phyloP scores from a whole-genome alignment of 768 basidiomycete species.

The Russula emetica region DNA sequence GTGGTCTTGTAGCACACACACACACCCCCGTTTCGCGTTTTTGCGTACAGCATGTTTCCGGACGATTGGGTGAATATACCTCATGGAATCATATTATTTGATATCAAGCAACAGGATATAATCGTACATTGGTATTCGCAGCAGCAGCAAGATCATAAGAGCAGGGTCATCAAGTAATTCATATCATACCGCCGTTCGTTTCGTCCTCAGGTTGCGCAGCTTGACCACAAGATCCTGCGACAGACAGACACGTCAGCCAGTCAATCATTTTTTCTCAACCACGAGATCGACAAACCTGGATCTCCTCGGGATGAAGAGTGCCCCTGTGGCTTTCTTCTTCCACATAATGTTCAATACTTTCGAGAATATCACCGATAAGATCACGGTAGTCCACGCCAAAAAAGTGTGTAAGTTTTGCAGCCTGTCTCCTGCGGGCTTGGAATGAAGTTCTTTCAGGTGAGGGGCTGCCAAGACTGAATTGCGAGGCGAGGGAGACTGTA shows the following conservation, averaged over 20 bases:
- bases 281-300: conserved; percentile 50
- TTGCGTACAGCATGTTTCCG: conserved; percentile 2
- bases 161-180: conserved; percentile 16
- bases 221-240: conserved; percentile 42
- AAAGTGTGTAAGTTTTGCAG: conserved; percentile 82
- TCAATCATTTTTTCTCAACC: conserved; percentile 4
- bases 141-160: conserved; percentile 28
- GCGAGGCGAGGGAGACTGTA: conserved; percentile 53
- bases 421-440: conserved; percentile 65
- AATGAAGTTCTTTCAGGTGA: conserved; percentile 52
- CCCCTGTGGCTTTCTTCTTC: conserved; percentile 65
- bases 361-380: conserved; percentile 69
- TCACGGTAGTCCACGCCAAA: conserved; percentile 84
- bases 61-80: conserved; percentile 9
- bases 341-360: conserved; percentile 73
- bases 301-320: conserved; percentile 60
- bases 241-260: conserved; percentile 1
- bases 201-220: conserved; percentile 52
- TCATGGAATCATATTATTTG: conserved; percentile 13
- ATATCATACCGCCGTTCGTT: conserved; percentile 39
- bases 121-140: conserved; percentile 28
- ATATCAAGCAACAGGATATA: conserved; percentile 17
- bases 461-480: conserved; percentile 39
- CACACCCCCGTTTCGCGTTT: neutral
- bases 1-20: conserved; percentile 57